phyloP scores from a whole-genome alignment of 176 grass and related monocot genomes.

The Poa annua region DNA sequence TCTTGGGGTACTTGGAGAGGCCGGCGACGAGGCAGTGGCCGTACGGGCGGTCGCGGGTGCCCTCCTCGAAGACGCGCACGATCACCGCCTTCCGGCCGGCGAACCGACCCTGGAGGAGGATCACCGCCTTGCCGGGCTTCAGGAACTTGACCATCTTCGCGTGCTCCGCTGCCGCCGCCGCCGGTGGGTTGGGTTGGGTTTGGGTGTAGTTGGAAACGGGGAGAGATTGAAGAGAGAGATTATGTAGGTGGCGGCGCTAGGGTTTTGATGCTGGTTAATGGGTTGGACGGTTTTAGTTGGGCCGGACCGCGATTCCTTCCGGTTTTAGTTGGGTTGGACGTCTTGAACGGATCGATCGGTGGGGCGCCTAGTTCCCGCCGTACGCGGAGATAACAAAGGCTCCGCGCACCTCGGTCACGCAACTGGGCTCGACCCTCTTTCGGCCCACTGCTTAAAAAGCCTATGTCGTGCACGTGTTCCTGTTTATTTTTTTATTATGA shows the following conservation, averaged over 20 bases:
- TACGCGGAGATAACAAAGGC: too few species aligned
- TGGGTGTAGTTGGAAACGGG: background rate
- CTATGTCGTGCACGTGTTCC: too few species aligned
- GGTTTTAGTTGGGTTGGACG: too few species aligned
- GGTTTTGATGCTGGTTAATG: background rate
- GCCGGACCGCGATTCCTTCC: background rate
- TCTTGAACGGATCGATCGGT: too few species aligned
- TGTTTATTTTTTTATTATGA: too few species aligned
- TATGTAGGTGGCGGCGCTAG: slow-evolving; percentile 41
- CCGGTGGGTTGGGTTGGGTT: slow-evolving; percentile 11
- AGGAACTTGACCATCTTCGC: slow-evolving; percentile 62
- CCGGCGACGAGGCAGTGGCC: slow-evolving; percentile 66
- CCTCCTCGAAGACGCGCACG: slow-evolving; percentile 61
- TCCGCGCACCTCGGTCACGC: too few species aligned
- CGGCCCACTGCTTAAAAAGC: too few species aligned
- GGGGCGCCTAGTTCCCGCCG: too few species aligned
- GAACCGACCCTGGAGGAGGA: slow-evolving; percentile 57
- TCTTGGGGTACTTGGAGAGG: slow-evolving; percentile 55
- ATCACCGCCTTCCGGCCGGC: slow-evolving; percentile 57
- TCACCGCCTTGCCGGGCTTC: slow-evolving; percentile 58
- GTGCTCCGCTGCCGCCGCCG: slow-evolving; percentile 23
- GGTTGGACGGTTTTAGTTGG: background rate
- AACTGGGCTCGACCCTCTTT: too few species aligned
- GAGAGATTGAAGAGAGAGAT: background rate
- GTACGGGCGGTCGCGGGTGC: slow-evolving; percentile 60